Evolutionary conservation across 2,329 filamentous ascomycete species (phyloP), one percentile per base, ranked within the genome.

Genomic region (Aspergillus texensis): DNA sequence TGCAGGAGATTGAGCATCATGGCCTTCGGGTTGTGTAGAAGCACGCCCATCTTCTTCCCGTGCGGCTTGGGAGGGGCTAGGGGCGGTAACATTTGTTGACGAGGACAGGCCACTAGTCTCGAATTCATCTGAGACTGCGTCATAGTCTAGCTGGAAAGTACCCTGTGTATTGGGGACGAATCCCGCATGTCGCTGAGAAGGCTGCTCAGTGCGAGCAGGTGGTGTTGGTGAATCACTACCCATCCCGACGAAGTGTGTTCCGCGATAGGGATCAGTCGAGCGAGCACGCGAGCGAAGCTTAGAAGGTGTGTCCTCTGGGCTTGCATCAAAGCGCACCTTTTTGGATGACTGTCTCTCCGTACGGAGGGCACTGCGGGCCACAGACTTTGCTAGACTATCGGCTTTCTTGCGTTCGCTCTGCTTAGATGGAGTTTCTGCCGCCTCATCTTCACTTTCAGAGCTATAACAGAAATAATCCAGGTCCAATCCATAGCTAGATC

Each of bases 401-500:
- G 54, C 16, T 48, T 66, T 66, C 45, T 58, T 63, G 45, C 60
- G 58, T 43, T 64, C 63, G 52, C 66, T 59, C 30, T 60, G 59
- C 26, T 61, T 59, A 28, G 50, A 32, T 21, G 58, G 30, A 16
- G 50, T 52, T 28, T 69, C 68, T 28, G 43, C 60, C 54, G 41
- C 67, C 59, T 74, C 74, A 46, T 72, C 70, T 36, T 78, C 77
- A 24, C 72, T 72, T 21, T 75, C 73, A 39, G 70, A 73, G 52
- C 70, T 72, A 59, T 76, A 74, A 45, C 62, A 70, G 63, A 80
- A 80, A 57, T 79, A 81, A 21, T 75, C 71, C 30, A 74, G 64
- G 57, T 79, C 70, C 69, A 82, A 67, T 12, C 80, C 79, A 69
- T 80, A 82, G 57, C 79, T 79, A 34, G 67, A 71, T 12, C 76